phyloP scores from a whole-genome alignment of 2,329 filamentous ascomycete genomes.

The Aspergillus fumigatus region DNA sequence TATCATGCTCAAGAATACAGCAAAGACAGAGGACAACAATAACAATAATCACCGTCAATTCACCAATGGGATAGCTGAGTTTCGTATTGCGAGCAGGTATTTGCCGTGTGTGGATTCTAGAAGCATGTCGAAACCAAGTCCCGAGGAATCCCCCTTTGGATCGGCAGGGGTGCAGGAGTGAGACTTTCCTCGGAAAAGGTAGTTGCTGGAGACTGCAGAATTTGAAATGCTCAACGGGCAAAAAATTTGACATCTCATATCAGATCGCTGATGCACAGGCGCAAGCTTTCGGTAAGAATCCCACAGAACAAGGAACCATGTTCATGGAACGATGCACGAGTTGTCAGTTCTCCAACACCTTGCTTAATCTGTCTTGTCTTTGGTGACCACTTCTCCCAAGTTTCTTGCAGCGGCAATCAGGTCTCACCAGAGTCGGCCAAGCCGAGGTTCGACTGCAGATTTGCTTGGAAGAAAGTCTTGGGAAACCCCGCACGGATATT shows the following conservation, averaged over 20 bases:
- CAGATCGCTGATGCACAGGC: neutral
- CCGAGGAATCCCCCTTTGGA: neutral
- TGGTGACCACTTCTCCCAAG: too few species aligned
- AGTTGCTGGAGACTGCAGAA: neutral
- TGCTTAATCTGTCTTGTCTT: too few species aligned
- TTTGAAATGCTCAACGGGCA: neutral
- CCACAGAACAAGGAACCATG: neutral
- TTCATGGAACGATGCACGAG: neutral
- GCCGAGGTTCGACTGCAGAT: neutral
- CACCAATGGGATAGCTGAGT: neutral
- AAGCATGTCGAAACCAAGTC: neutral
- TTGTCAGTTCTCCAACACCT: neutral
- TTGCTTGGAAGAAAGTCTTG: too few species aligned
- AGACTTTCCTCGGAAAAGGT: neutral
- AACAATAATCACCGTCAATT: neutral
- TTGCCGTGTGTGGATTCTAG: neutral
- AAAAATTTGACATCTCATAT: neutral
- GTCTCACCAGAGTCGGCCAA: neutral
- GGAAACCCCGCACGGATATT: too few species aligned
- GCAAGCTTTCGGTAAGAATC: neutral
- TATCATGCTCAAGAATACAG: neutral
- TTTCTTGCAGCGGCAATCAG: too few species aligned
- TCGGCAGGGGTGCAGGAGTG: neutral
- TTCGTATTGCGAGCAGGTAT: neutral
- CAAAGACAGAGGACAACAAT: neutral